phyloP scores from a whole-genome alignment of 176 grass and related monocot species.

The barley (Hordeum vulgare) region MorexV3_pseudomolecules_assembly NC_058519.1:464053877-464054376 shows the following conservation, averaged over 20 bases:
- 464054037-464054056: neutral
- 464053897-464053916: constrained; percentile 52
- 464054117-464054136: constrained; percentile 72
- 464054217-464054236: no score
- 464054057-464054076: constrained; percentile 73
- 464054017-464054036: constrained; percentile 4
- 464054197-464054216: no score
- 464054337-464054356: no score
- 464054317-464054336: no score
- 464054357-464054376: no score
- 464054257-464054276: no score
- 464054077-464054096: constrained; percentile 38
- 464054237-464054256: no score
- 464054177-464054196: constrained; percentile 70
- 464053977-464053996: neutral
- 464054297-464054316: no score
- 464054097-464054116: constrained; percentile 53
- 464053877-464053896: constrained; percentile 51
- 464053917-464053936: constrained; percentile 60
- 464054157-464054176: constrained; percentile 79
- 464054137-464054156: constrained; percentile 92
- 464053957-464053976: neutral
- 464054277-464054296: no score
- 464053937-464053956: no score
- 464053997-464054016: neutral